These are phyloP conservation scores for Fusarium agapanthi DNA, from an alignment of 2,329 filamentous ascomycete genomes.

Conservation along the genomic window DNA sequence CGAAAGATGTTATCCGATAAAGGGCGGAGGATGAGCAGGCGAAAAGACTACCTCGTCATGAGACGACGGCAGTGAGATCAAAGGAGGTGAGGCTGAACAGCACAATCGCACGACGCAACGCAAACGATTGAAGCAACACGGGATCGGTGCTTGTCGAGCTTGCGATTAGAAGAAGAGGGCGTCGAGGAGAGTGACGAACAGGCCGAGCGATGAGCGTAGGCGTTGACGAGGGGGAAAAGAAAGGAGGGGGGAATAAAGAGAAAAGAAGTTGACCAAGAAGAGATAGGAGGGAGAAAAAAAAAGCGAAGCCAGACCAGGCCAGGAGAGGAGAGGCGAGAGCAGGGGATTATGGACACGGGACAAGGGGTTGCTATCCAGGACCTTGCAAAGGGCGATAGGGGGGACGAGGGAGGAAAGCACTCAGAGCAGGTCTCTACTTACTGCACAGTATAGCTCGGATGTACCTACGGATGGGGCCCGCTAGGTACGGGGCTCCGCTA, in stretches of 20 bases:
- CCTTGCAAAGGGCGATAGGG: conserved; percentile 42
- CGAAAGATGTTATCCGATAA: conserved; percentile 39
- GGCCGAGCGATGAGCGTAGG: conserved; percentile 41
- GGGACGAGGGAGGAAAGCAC: conserved; percentile 30
- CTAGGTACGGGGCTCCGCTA: conserved; percentile 29
- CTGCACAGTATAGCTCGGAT: conserved; percentile 2
- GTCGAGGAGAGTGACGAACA: conserved; percentile 39
- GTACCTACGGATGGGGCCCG: conserved; percentile 23
- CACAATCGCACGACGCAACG: conserved; percentile 29
- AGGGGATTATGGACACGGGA: conserved; percentile 43
- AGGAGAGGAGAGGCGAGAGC: conserved; percentile 39
- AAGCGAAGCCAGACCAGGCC: conserved; percentile 36
- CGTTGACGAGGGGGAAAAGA: conserved; percentile 41
- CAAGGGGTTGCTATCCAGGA: conserved; percentile 42
- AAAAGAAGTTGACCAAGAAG: conserved; percentile 40
- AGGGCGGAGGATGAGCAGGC: conserved; percentile 26
- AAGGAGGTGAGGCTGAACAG: conserved; percentile 22
- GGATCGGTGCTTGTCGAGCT: conserved; percentile 34
- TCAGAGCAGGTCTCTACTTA: background rate
- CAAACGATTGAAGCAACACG: conserved; percentile 35
- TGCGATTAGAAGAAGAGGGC: conserved; percentile 33
- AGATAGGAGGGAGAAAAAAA: conserved; percentile 39
- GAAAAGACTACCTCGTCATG: conserved; percentile 37
- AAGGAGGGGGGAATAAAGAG: conserved; percentile 34
- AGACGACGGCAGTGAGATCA: conserved; percentile 35